phyloP scores from a whole-genome alignment of 495 filamentous ascomycete genomes.

The Parathielavia hyrcaniae region DNA sequence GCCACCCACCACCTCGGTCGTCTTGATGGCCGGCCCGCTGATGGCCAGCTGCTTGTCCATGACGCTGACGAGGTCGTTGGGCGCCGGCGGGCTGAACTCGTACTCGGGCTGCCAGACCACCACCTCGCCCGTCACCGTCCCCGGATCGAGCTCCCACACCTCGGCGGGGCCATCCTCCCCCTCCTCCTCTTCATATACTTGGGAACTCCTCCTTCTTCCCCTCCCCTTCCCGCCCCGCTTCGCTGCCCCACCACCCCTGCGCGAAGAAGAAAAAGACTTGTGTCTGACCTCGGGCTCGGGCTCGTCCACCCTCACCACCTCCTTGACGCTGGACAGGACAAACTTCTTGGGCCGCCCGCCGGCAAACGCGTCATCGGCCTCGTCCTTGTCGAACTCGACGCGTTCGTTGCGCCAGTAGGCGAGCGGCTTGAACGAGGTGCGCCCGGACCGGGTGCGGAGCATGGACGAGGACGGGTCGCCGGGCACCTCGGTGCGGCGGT shows the following conservation, averaged over 20 bases:
- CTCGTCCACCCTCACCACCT: conserved; percentile 67
- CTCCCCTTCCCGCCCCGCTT: conserved; percentile 8
- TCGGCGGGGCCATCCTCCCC: conserved; percentile 47
- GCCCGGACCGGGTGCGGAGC: conserved; percentile 49
- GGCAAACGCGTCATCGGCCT: conserved; percentile 35
- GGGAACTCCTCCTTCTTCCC: conserved; percentile 13
- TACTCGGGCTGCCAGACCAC: conserved; percentile 45
- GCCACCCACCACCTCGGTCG: conserved; percentile 69
- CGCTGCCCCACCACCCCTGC: background rate
- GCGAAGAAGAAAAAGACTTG: conserved; percentile 3
- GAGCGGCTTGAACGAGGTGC: conserved; percentile 63
- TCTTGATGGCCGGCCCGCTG: conserved; percentile 65
- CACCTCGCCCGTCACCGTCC: conserved; percentile 42
- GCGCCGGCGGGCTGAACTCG: conserved; percentile 34
- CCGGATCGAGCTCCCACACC: conserved; percentile 45
- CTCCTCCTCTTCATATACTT: conserved; percentile 26
- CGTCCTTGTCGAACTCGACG: conserved; percentile 58
- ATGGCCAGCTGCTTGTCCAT: conserved; percentile 65
- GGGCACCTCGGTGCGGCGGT: conserved; percentile 55
- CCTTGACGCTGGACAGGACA: conserved; percentile 60
- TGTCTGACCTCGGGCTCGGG: conserved; percentile 30
- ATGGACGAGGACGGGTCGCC: conserved; percentile 45
- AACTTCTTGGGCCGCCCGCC: conserved; percentile 34
- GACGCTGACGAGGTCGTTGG: conserved; percentile 45
- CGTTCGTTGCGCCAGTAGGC: conserved; percentile 82